A percentile compares a stretch with the other conserved stretches of the same genome.
Evolutionary conservation across 1,284 basidiomycete genomes (phyloP).

Genomic region (Pseudozyma tsukubaensis): DNA sequence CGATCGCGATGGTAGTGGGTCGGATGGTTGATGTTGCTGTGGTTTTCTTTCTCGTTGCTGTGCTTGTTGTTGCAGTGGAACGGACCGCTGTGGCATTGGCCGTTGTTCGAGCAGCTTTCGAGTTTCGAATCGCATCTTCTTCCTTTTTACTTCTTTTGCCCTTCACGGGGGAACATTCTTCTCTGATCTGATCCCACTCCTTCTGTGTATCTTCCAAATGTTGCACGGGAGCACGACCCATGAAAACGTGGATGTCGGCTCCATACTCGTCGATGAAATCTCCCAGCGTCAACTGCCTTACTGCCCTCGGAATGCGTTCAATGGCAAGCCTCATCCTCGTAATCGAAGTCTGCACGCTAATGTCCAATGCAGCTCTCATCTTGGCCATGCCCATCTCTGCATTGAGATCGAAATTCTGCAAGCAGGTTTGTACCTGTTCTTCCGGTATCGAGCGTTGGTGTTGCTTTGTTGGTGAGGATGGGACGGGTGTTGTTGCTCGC

Average conservation of each 20-base stretch:
- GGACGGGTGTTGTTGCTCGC: slow-evolving; percentile 27
- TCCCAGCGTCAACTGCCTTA: slow-evolving; percentile 36
- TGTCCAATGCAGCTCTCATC: slow-evolving; percentile 22
- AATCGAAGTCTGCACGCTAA: slow-evolving; percentile 29
- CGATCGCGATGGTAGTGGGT: too few relatives aligned
- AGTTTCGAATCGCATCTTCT: slow-evolving; percentile 11
- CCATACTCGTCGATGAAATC: slow-evolving; percentile 51
- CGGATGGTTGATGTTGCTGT: slow-evolving; percentile 2
- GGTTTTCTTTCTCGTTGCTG: slow-evolving; percentile 12
- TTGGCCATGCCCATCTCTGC: slow-evolving; percentile 22
- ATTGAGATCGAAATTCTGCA: slow-evolving; percentile 56
- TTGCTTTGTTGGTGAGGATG: slow-evolving; percentile 23
- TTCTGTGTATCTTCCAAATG: slow-evolving; percentile 37
- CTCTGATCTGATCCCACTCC: slow-evolving; percentile 53
- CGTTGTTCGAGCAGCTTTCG: slow-evolving; percentile 12
- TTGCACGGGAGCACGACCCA: slow-evolving; percentile 35
- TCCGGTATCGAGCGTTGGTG: slow-evolving; percentile 31
- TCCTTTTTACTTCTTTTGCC: slow-evolving; percentile 31
- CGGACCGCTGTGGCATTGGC: slow-evolving; percentile 14
- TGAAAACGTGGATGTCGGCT: slow-evolving; percentile 48
- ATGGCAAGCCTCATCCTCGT: slow-evolving; percentile 36
- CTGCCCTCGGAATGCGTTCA: slow-evolving; percentile 45
- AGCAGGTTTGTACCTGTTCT: slow-evolving; percentile 46
- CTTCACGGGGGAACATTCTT: slow-evolving; percentile 26
- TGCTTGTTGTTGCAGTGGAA: slow-evolving; percentile 3